Evolutionary conservation across 2,329 filamentous ascomycete species (phyloP).

Genomic region (Colletotrichum destructivum): DNA sequence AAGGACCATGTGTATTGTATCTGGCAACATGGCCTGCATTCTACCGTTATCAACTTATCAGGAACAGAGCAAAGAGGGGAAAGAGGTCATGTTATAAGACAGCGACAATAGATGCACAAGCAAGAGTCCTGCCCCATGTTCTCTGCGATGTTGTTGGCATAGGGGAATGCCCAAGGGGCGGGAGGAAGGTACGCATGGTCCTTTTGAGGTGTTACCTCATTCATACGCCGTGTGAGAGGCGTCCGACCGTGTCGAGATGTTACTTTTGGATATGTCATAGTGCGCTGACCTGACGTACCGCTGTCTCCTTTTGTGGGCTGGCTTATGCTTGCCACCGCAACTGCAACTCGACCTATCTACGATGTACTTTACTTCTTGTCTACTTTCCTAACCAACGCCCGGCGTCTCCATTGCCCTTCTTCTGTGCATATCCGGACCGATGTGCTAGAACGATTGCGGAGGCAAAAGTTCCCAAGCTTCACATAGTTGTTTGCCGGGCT

Average conservation of each 20-base stretch:
- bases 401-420: background rate
- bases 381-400: background rate
- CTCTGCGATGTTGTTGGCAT: too few species aligned
- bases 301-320: background rate
- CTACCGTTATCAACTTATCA: too few species aligned
- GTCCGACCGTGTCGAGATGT: background rate
- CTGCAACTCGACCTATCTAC: background rate
- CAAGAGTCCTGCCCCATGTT: background rate
- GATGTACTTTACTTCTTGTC: background rate
- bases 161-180: background rate
- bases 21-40: background rate
- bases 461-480: background rate
- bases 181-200: background rate
- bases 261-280: conserved; percentile 23
- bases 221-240: background rate
- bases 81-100: too few species aligned
- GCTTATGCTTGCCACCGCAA: background rate
- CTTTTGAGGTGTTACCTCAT: too few species aligned
- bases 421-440: conserved; percentile 4
- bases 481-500: background rate
- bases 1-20: background rate
- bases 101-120: background rate
- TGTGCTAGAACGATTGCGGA: background rate
- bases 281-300: conserved; percentile 20
- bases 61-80: background rate